phyloP scores from a whole-genome alignment of 2,329 filamentous ascomycete species.

The Phyllosticta citribraziliensis region DNA sequence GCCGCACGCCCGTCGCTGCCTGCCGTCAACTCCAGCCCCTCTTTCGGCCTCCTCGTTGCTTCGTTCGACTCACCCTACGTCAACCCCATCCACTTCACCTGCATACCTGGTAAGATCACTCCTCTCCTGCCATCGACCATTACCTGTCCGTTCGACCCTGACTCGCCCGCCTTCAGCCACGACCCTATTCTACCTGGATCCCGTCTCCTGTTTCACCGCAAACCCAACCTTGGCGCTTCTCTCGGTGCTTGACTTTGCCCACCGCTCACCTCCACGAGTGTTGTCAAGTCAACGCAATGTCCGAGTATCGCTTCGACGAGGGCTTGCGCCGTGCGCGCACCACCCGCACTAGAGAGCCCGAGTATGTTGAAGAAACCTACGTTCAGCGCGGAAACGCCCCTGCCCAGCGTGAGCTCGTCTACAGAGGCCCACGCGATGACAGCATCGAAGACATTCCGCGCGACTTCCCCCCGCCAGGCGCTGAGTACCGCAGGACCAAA shows the following conservation, averaged over 20 bases:
- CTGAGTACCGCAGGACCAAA: constrained; percentile 35
- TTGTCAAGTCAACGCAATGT: constrained; percentile 26
- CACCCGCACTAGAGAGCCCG: constrained; percentile 38
- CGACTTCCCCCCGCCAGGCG: constrained; percentile 67
- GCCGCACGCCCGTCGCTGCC: constrained; percentile 1
- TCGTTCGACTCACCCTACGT: background rate
- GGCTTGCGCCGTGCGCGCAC: constrained; percentile 34
- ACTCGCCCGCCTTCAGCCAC: background rate
- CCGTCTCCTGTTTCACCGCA: background rate
- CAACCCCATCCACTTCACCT: background rate
- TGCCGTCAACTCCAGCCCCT: constrained; percentile 1
- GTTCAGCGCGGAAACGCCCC: constrained; percentile 35
- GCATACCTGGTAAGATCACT: background rate
- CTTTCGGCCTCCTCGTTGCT: constrained; percentile 2
- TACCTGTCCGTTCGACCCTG: background rate
- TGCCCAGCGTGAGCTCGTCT: constrained; percentile 39
- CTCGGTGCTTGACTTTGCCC: background rate
- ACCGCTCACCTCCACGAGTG: background rate
- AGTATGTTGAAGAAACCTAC: constrained; percentile 42
- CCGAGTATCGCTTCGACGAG: constrained; percentile 41
- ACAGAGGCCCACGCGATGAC: constrained; percentile 54
- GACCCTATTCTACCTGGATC: background rate
- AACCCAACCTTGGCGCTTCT: background rate
- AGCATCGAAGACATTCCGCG: constrained; percentile 79
- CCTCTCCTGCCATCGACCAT: background rate